These are phyloP conservation scores for Centella asiatica DNA, from an alignment of 129 eudicot genomes.

Conservation along the genomic window DNA sequence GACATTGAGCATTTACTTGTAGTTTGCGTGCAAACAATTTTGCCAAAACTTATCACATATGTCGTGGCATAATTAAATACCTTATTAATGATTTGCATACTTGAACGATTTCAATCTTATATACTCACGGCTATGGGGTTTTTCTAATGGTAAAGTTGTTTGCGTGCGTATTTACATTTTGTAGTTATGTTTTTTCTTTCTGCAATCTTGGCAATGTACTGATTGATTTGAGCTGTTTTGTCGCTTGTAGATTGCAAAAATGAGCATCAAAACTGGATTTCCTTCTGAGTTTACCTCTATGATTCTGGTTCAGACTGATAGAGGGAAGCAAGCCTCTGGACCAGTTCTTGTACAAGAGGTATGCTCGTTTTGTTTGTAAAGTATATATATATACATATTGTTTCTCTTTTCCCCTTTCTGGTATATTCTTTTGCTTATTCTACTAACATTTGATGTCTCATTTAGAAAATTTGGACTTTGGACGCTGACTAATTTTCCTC, in stretches of 20 bases:
- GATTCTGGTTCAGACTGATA: constrained; percentile 43
- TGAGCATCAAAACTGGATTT: constrained; percentile 64
- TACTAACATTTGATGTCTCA: no score
- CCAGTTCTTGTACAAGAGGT: constrained; percentile 47
- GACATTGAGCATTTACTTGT: not conserved
- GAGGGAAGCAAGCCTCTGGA: constrained; percentile 28
- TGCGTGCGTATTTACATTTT: no score
- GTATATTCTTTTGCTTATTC: no score
- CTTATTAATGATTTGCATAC: not conserved
- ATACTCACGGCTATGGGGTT: not conserved
- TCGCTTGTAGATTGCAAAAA: constrained; percentile 44
- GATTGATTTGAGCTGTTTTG: not conserved
- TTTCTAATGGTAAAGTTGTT: no score
- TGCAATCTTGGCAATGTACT: no score
- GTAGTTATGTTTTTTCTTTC: no score
- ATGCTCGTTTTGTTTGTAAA: constrained; percentile 1
- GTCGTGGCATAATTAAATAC: not conserved
- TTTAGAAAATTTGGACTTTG: no score
- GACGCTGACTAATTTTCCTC: no score
- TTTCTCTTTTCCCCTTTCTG: not conserved
- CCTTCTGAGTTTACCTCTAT: constrained; percentile 71
- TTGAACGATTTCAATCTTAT: not conserved
- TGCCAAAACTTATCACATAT: not conserved
- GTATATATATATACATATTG: not conserved
- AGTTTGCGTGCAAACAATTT: not conserved